phyloP scores from a whole-genome alignment of 345 rosid species.

The Murraya paniculata region DNA sequence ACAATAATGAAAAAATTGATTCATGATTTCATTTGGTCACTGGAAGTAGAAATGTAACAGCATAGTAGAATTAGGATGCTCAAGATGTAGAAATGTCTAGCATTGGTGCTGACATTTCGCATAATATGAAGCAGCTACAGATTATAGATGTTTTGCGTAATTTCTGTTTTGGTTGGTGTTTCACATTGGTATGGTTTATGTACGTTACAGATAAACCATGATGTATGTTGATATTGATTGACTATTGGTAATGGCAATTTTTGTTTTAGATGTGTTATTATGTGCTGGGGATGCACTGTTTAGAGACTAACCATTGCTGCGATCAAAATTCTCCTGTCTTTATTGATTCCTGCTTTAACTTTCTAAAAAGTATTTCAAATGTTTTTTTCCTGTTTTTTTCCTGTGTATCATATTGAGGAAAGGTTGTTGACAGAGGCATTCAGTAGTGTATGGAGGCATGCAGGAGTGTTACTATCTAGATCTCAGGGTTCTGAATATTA shows the following conservation, averaged over 20 bases:
- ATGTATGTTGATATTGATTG: not conserved
- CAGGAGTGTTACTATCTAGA: not conserved
- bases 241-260: not conserved
- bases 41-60: not conserved
- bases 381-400: not conserved
- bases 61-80: not conserved
- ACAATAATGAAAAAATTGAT: not conserved
- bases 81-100: not conserved
- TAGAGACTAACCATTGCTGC: not conserved
- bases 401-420: not conserved
- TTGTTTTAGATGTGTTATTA: not conserved
- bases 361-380: not conserved
- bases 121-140: not conserved
- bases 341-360: not conserved
- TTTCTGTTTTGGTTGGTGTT: not conserved
- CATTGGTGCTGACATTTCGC: not conserved
- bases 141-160: not conserved
- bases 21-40: not conserved
- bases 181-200: not conserved
- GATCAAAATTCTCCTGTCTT: not conserved
- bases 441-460: too few species aligned
- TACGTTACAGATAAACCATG: not conserved
- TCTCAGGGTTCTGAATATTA: not conserved
- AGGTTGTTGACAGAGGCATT: too few species aligned
- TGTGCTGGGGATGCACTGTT: not conserved